Evolutionary conservation across 1,284 basidiomycete genomes (phyloP).

Genomic region (Lentinus polychrous): DNA sequence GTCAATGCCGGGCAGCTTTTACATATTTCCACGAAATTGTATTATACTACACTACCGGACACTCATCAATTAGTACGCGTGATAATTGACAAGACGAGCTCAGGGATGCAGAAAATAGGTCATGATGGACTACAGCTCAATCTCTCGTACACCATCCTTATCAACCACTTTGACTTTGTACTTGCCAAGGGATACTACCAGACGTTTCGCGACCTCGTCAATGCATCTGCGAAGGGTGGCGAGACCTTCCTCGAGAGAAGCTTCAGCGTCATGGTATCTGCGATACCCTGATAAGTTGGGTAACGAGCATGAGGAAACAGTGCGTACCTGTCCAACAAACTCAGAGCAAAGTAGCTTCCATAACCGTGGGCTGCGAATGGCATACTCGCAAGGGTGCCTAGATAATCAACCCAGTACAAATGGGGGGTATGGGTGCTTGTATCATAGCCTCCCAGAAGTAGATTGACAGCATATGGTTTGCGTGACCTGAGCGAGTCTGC

Average conservation of each 20-base stretch:
- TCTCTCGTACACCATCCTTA: slow-evolving; percentile 78
- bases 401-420: slow-evolving; percentile 95
- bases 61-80: too few relatives aligned
- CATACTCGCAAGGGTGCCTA: slow-evolving; percentile 84
- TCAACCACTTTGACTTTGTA: slow-evolving; percentile 92
- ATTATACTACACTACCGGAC: too few relatives aligned
- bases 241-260: slow-evolving; percentile 78
- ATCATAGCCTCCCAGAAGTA: slow-evolving; percentile 92
- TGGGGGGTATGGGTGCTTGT: slow-evolving; percentile 57
- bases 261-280: slow-evolving; percentile 83
- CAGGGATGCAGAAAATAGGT: neutral
- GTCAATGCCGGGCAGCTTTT: too few relatives aligned
- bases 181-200: slow-evolving; percentile 75
- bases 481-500: slow-evolving; percentile 88
- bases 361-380: slow-evolving; percentile 97
- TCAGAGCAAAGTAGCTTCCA: slow-evolving; percentile 87
- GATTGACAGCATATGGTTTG: slow-evolving; percentile 86
- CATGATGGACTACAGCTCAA: slow-evolving; percentile 49
- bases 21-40: too few relatives aligned
- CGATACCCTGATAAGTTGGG: neutral
- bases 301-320: neutral
- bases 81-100: too few relatives aligned
- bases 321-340: slow-evolving; percentile 83
- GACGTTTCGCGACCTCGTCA: slow-evolving; percentile 80
- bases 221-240: slow-evolving; percentile 83